Conservation (phyloP, 768 basidiomycete species). For the Agaricus sinodeliciosus region DNA sequence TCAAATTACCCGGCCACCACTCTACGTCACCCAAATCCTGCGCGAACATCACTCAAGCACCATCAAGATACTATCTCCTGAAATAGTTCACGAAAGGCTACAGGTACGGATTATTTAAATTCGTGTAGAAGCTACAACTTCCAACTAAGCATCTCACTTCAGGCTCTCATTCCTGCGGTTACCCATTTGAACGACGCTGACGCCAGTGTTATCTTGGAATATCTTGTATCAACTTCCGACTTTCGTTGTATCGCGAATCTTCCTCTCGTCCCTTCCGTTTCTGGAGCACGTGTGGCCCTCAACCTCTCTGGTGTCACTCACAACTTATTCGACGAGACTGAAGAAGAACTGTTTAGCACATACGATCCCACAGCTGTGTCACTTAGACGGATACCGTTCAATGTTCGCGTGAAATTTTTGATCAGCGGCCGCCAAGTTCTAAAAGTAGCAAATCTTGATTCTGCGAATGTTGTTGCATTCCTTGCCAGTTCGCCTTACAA, state of each 20-base stretch:
- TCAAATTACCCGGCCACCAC: slow-evolving; percentile 28
- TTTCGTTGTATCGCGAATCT: slow-evolving; percentile 28
- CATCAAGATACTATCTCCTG: slow-evolving; percentile 18
- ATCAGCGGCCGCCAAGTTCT: slow-evolving; percentile 17
- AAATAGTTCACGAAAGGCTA: slow-evolving; percentile 21
- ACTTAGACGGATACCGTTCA: slow-evolving; percentile 19
- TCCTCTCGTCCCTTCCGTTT: slow-evolving; percentile 27
- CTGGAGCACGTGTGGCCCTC: slow-evolving; percentile 13
- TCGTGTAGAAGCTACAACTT: too few species aligned
- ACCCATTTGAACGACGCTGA: background rate
- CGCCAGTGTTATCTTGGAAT: slow-evolving; percentile 18
- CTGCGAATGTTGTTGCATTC: slow-evolving; percentile 22
- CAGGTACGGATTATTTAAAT: slow-evolving; percentile 18
- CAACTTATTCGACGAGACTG: slow-evolving; percentile 23
- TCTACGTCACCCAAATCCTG: slow-evolving; percentile 24
- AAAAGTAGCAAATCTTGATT: slow-evolving; percentile 25
- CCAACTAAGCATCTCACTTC: background rate
- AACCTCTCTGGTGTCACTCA: slow-evolving; percentile 11
- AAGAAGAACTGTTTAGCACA: slow-evolving; percentile 19
- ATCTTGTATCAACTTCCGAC: slow-evolving; percentile 27
- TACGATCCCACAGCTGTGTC: slow-evolving; percentile 27
- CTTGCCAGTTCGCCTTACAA: slow-evolving; percentile 13
- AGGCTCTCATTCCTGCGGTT: background rate
- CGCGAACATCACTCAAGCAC: slow-evolving; percentile 6
- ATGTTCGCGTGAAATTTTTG: slow-evolving; percentile 18